Conservation (phyloP, 495 filamentous ascomycete species). For the Neurospora intermedia region DNA sequence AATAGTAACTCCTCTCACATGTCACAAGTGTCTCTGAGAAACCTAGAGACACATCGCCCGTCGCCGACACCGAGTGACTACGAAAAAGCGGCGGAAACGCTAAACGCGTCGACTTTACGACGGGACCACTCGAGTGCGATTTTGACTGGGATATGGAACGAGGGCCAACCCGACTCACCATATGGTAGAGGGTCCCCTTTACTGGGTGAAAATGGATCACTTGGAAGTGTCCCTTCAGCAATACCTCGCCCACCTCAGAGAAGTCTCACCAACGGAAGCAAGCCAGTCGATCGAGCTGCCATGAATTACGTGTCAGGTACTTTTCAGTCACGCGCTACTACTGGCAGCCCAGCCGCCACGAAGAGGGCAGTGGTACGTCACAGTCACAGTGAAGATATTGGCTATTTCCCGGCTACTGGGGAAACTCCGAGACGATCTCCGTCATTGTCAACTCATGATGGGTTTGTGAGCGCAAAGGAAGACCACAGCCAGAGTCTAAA, state of each 20-base stretch:
- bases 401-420: not conserved
- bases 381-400: slow-evolving; percentile 10
- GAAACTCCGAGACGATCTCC: not conserved
- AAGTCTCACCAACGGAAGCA: not conserved
- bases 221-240: not conserved
- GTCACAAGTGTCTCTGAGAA: slow-evolving; percentile 2
- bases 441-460: slow-evolving; percentile 13
- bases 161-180: slow-evolving; percentile 46
- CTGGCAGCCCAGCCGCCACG: not conserved
- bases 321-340: slow-evolving; percentile 9
- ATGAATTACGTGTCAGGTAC: slow-evolving; percentile 5
- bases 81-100: slow-evolving; percentile 10
- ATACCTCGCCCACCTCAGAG: slow-evolving; percentile 2
- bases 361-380: slow-evolving; percentile 9
- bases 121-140: slow-evolving; percentile 42
- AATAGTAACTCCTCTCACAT: not conserved
- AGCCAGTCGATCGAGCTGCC: slow-evolving; percentile 1
- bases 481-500: not conserved
- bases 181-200: slow-evolving; percentile 6
- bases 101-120: slow-evolving; percentile 7
- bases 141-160: slow-evolving; percentile 48
- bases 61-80: slow-evolving; percentile 11
- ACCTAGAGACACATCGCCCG: not conserved
- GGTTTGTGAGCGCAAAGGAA: slow-evolving; percentile 8
- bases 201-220: slow-evolving; percentile 5